Evolutionary conservation across 176 grass and related monocot genomes (phyloP).

Genomic region (Metroxylon sagu): DNA sequence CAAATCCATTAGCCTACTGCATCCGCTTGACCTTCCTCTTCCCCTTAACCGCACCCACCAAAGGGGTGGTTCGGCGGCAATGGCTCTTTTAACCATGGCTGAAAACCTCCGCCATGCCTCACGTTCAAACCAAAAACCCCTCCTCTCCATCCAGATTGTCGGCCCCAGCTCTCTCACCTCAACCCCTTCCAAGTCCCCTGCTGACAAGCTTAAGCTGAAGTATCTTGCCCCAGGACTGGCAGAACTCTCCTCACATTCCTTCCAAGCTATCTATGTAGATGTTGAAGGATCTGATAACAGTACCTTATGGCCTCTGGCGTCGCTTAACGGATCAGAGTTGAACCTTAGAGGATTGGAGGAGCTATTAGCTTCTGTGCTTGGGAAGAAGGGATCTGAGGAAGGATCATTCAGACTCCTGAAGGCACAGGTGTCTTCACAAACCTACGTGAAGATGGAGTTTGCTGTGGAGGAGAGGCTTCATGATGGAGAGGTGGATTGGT

Average conservation of each 20-base stretch:
- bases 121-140: conserved; percentile 48
- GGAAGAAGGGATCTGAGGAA: conserved; percentile 41
- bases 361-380: conserved; percentile 55
- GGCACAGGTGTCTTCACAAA: conserved; percentile 54
- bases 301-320: conserved; percentile 67
- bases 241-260: conserved; percentile 47
- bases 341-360: conserved; percentile 68
- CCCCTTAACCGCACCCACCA: conserved; percentile 67
- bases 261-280: conserved; percentile 22
- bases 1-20: conserved; percentile 61
- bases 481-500: conserved; percentile 53
- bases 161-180: conserved; percentile 57
- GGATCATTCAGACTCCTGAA: conserved; percentile 65
- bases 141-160: conserved; percentile 71
- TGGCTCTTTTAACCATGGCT: conserved; percentile 56
- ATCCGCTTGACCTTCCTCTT: conserved; percentile 69
- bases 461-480: conserved; percentile 39
- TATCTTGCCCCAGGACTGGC: conserved; percentile 58
- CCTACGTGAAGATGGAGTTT: conserved; percentile 78
- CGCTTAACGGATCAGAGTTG: conserved; percentile 59
- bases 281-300: conserved; percentile 14
- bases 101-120: conserved; percentile 50
- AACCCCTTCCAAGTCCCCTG: conserved; percentile 49
- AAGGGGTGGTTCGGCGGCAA: conserved; percentile 21
- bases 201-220: conserved; percentile 70